Percentiles rank a stretch among this genome's conserved stretches.
These are phyloP conservation scores for Cajanus cajan DNA, from an alignment of 306 rosid species.

Conservation along the genomic window DNA sequence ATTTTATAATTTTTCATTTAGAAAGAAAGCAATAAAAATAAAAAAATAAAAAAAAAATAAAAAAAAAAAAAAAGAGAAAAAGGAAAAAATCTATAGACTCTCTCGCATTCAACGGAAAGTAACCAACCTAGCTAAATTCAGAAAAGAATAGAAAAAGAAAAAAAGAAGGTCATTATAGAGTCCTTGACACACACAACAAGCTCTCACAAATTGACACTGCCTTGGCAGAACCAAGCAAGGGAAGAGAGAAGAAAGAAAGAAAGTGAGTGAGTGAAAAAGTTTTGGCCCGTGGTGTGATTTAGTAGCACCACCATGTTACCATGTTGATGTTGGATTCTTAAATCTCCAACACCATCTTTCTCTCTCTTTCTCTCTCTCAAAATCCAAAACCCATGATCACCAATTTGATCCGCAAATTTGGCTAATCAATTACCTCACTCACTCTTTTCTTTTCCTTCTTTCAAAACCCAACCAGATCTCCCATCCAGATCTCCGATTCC, in stretches of 20 bases:
- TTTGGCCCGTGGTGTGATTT: background rate
- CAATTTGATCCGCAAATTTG: conserved; percentile 41
- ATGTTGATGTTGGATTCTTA: background rate
- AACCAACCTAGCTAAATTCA: background rate
- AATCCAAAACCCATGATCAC: conserved; percentile 9
- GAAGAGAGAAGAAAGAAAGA: no score
- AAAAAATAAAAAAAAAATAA: no score
- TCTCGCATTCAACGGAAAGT: background rate
- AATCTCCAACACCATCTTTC: background rate
- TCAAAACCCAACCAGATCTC: no score
- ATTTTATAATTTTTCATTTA: background rate
- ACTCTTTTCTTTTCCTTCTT: conserved; percentile 1
- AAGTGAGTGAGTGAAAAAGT: background rate
- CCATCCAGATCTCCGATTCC: no score
- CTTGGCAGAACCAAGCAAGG: no score
- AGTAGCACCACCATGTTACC: no score
- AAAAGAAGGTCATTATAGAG: background rate
- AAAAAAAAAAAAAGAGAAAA: background rate
- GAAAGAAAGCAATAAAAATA: no score
- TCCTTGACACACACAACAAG: background rate
- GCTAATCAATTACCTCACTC: conserved; percentile 33
- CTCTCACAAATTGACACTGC: background rate
- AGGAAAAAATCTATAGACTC: background rate
- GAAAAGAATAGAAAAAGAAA: background rate
- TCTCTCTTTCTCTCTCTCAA: conserved; percentile 13